Conservation (phyloP, 805 yeast genomes). For the Peterozyma toletana region DNA sequence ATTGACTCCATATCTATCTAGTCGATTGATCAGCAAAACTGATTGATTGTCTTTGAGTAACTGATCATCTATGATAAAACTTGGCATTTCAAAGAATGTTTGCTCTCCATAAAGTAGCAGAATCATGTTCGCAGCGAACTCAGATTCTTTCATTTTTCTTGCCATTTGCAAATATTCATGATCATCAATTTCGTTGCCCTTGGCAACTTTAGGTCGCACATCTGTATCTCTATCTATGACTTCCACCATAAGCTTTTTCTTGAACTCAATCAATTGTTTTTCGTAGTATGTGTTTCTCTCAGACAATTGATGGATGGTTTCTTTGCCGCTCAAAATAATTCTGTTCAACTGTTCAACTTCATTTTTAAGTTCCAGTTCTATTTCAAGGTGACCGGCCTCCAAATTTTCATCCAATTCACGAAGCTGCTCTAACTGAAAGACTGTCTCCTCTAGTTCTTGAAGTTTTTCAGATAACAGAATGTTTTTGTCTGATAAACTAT, state of each 20-base stretch:
- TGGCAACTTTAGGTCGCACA: neutral
- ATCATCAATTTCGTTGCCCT: neutral
- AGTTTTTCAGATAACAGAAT: slow-evolving; percentile 26
- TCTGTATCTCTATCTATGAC: neutral
- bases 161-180: too few relatives aligned
- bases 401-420: slow-evolving; percentile 42
- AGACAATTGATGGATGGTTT: slow-evolving; percentile 16
- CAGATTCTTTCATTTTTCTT: too few relatives aligned
- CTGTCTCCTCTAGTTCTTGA: slow-evolving; percentile 22
- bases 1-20: too few relatives aligned
- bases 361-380: slow-evolving; percentile 34
- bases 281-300: slow-evolving; percentile 27
- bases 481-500: slow-evolving; percentile 27
- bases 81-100: too few relatives aligned
- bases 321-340: slow-evolving; percentile 9
- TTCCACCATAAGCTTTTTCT: neutral
- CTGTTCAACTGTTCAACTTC: slow-evolving; percentile 25
- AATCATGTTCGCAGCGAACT: too few relatives aligned
- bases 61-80: too few relatives aligned
- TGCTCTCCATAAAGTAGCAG: too few relatives aligned
- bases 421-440: slow-evolving; percentile 41
- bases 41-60: too few relatives aligned
- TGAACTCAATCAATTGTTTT: slow-evolving; percentile 4
- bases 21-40: too few relatives aligned
- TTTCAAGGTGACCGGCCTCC: slow-evolving; percentile 34